Base-by-base conservation (phyloP, 2,329 filamentous ascomycete genomes). In the Salinomyces thailandicus region DNA sequence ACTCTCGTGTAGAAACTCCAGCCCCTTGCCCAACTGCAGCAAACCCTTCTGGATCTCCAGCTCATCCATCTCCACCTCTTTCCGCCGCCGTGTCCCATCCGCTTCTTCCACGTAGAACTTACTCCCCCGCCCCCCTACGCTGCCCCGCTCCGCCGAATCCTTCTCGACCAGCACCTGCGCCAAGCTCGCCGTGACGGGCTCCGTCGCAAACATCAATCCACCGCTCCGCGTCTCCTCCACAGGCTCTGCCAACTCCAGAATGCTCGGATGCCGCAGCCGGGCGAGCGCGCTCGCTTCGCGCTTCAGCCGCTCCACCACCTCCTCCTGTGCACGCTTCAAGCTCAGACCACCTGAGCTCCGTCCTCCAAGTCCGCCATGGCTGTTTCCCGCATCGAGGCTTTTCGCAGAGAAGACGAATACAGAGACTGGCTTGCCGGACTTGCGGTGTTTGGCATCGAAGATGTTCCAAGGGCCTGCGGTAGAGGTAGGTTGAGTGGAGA, bases 21-120 rank as follows among this genome's bases (percentile, higher is more conserved):
- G 68, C 2, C 87, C 89, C 59, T 95, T 95, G 54, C 81, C 87
- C 45, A 98, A 74, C 60, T 98, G 91, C 42, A 96, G 65, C 44
- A 98, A 61, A 0, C 91, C 91, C 62, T 98, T 98, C 59, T 98
- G 91, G 51, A 96, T 93, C 62, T 98, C 91, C 41, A 98, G 67
- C 63, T 96, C 91, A 56, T 98, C 91, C 43, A 98, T 85, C 58
- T 96, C 89, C 11, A 95, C 62, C 54, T 96, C 87, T 50, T 83
- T 73, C 51, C 85, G 70, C 50, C 60, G 56, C 37, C 78, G 73
- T 33, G 75, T 76, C 22, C 83, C 83, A 48, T 87, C 80, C 1
- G 79, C 68, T 48, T 86, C 81, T 53, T 91, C 85, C 2, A 83
- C 78, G 37, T 91, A 80, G 62, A 79, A 91, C 49, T 85, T 79